Evolutionary conservation across 345 rosid genomes (phyloP).

Genomic region (Tarenaya hassleriana): DNA sequence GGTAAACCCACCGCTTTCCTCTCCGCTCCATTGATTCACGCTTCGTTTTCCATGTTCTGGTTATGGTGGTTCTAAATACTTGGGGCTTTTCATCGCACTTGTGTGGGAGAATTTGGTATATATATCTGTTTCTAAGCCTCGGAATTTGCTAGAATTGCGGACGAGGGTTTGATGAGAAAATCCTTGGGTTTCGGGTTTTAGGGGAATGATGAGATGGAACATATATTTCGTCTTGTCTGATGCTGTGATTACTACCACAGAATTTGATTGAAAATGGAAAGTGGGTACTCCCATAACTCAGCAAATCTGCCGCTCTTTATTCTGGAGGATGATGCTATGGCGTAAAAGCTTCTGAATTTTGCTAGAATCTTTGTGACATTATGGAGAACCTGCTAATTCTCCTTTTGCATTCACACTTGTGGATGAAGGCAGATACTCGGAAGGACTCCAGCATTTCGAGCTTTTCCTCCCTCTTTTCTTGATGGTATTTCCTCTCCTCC

Average conservation of each 20-base stretch:
- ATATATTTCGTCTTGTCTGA: not conserved
- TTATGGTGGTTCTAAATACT: not conserved
- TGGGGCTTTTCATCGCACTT: not conserved
- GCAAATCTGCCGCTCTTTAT: too few species aligned
- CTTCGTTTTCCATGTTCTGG: not conserved
- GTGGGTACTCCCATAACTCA: too few species aligned
- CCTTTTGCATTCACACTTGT: slow-evolving; percentile 32
- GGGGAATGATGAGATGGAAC: not conserved
- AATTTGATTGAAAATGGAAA: not conserved
- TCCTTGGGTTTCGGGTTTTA: not conserved
- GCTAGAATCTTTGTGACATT: not conserved
- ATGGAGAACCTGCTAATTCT: slow-evolving; percentile 19
- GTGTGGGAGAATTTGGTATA: not conserved
- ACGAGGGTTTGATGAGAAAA: too few species aligned
- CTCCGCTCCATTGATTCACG: not conserved
- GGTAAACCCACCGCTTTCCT: slow-evolving; percentile 29
- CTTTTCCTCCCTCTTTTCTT: slow-evolving; percentile 14
- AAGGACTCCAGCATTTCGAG: slow-evolving; percentile 33
- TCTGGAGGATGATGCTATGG: not conserved
- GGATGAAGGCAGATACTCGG: slow-evolving; percentile 79
- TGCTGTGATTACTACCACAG: not conserved
- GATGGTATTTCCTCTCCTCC: slow-evolving; percentile 39
- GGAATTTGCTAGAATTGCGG: too few species aligned
- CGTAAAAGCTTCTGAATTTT: not conserved
- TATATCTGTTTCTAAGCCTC: not conserved